A percentile compares a stretch with the other conserved stretches of the same genome.
phyloP scores from a whole-genome alignment of 768 basidiomycete species.

The Kwoniella newhampshirensis region DNA sequence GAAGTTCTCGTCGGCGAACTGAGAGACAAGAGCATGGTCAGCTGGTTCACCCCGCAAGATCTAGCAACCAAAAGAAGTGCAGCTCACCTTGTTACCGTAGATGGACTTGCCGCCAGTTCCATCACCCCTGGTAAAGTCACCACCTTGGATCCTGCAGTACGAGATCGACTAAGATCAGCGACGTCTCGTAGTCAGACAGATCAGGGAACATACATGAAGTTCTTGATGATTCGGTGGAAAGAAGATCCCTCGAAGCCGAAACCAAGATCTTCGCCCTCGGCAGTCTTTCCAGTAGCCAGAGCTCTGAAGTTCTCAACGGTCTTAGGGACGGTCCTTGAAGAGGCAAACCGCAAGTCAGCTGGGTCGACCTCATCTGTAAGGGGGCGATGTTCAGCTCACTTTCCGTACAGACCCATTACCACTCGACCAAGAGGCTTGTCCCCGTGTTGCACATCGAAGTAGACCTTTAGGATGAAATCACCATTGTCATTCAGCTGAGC shows the following conservation, averaged over 20 bases:
- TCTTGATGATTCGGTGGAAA: constrained; percentile 94
- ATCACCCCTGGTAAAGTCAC: constrained; percentile 73
- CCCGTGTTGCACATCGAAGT: constrained; percentile 92
- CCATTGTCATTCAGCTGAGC: constrained; percentile 9
- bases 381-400: constrained; percentile 56
- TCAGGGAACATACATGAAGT: constrained; percentile 66
- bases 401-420: constrained; percentile 84
- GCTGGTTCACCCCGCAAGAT: constrained; percentile 4
- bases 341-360: constrained; percentile 1
- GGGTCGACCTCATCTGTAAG: background rate
- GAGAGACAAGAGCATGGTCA: constrained; percentile 18
- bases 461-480: constrained; percentile 57
- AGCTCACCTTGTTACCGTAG: constrained; percentile 53
- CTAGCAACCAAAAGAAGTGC: background rate
- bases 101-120: constrained; percentile 52
- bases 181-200: background rate
- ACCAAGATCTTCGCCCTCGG: constrained; percentile 72
- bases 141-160: constrained; percentile 67
- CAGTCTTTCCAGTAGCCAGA: constrained; percentile 76
- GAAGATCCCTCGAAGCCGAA: constrained; percentile 93
- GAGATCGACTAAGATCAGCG: background rate
- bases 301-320: constrained; percentile 96
- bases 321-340: constrained; percentile 80
- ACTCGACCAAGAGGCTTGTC: constrained; percentile 82
- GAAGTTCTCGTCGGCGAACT: constrained; percentile 96